Evolutionary conservation across 352 stramenopile genomes (phyloP).

Genomic region (Phytophthora ramorum): DNA sequence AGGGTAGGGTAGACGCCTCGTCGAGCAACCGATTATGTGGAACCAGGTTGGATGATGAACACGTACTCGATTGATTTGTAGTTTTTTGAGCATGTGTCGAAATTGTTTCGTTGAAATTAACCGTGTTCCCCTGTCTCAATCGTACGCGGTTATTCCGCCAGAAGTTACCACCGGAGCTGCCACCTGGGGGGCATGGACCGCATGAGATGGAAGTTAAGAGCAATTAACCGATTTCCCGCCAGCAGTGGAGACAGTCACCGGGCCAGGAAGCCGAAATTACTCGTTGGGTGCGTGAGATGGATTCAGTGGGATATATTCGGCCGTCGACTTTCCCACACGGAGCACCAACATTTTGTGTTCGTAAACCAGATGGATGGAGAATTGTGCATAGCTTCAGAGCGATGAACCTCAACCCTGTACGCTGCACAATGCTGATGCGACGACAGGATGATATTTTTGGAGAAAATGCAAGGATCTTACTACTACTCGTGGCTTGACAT

Average conservation of each 20-base stretch:
- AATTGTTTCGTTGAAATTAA: no score
- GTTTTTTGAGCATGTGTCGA: no score
- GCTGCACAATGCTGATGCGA: conserved; percentile 14
- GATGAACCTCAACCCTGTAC: conserved; percentile 10
- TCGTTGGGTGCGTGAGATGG: conserved; percentile 7
- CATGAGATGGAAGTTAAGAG: conserved; percentile 1
- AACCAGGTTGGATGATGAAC: no score
- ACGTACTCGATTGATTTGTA: no score
- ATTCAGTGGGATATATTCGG: neutral
- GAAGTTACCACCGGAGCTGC: conserved; percentile 3
- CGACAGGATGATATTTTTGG: conserved; percentile 27
- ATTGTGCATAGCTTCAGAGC: conserved; percentile 40
- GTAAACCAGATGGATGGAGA: conserved; percentile 34
- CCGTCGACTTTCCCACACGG: neutral
- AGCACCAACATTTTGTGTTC: conserved; percentile 32
- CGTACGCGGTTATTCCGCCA: conserved; percentile 2
- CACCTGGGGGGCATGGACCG: neutral
- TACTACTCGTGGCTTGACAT: conserved; percentile 32
- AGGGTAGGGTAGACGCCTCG: neutral
- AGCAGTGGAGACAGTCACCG: neutral
- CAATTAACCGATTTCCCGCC: neutral
- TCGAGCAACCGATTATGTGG: no score
- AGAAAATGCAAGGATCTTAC: conserved; percentile 23
- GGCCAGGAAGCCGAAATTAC: neutral
- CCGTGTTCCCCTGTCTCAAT: no score